These are phyloP conservation scores for Crucibulum laeve DNA, from an alignment of 768 basidiomycete genomes.

Conservation along the genomic window DNA sequence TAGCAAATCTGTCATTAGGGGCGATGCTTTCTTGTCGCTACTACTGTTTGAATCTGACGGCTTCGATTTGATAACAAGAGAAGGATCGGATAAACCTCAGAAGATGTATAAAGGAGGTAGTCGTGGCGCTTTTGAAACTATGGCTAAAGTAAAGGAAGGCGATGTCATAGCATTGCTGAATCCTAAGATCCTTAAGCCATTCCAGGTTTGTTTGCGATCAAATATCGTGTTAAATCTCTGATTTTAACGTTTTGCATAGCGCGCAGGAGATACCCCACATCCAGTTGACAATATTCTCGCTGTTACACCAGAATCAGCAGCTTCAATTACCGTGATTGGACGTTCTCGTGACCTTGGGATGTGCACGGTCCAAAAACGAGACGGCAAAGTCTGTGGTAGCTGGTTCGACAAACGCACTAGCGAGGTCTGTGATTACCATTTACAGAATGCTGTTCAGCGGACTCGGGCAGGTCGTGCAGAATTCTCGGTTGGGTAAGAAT, in stretches of 20 bases:
- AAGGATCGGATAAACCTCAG: conserved; percentile 44
- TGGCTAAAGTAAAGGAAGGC: conserved; percentile 83
- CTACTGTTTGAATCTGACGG: conserved; percentile 87
- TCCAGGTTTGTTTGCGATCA: conserved; percentile 49
- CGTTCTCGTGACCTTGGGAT: conserved; percentile 83
- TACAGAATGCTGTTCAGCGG: conserved; percentile 75
- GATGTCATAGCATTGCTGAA: conserved; percentile 89
- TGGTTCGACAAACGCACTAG: conserved; percentile 91
- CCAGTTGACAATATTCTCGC: conserved; percentile 81
- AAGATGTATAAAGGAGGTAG: conserved; percentile 86
- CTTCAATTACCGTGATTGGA: conserved; percentile 81
- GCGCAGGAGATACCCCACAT: conserved; percentile 57
- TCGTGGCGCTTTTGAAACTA: conserved; percentile 85
- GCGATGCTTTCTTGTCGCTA: conserved; percentile 81
- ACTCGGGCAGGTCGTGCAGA: conserved; percentile 77
- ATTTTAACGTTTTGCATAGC: conserved; percentile 20
- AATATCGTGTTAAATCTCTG: not conserved
- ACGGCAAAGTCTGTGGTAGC: conserved; percentile 76
- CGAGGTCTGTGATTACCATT: conserved; percentile 90
- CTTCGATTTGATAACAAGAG: conserved; percentile 50
- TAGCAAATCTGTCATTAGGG: conserved; percentile 57
- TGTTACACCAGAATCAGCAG: conserved; percentile 78
- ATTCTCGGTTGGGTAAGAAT: conserved; percentile 74
- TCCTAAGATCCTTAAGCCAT: conserved; percentile 82
- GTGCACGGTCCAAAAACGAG: conserved; percentile 73